These are phyloP conservation scores for Cenchrus purpureus DNA, from an alignment of 176 grass and related monocot species.

Conservation along the genomic window DNA sequence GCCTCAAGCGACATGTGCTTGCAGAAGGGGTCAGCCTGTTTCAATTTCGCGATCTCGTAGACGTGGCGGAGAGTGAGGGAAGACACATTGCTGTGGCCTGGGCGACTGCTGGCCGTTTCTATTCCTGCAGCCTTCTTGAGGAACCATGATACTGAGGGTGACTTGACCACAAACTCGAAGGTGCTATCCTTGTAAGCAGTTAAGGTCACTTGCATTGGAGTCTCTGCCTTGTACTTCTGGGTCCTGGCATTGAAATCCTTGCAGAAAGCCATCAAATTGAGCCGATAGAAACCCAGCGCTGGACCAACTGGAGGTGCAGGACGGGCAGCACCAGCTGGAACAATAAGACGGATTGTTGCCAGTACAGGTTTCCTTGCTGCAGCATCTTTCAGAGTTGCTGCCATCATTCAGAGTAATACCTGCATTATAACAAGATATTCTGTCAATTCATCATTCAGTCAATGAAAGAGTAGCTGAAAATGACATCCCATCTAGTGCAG, in stretches of 20 bases:
- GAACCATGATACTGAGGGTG: conserved; percentile 82
- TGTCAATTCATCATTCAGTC: neutral
- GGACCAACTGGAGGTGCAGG: conserved; percentile 82
- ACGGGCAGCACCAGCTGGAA: conserved; percentile 75
- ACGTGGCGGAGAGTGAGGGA: conserved; percentile 72
- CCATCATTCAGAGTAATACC: conserved; percentile 50
- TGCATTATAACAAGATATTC: conserved; percentile 31
- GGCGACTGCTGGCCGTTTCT: conserved; percentile 63
- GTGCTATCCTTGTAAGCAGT: conserved; percentile 93
- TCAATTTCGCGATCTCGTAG: conserved; percentile 89
- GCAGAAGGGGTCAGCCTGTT: conserved; percentile 69
- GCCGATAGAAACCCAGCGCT: conserved; percentile 76
- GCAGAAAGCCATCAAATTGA: conserved; percentile 96
- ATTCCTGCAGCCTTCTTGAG: conserved; percentile 82
- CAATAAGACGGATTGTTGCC: conserved; percentile 80
- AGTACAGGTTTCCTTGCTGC: conserved; percentile 62
- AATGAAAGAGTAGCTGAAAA: conserved; percentile 3
- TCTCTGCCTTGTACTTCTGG: conserved; percentile 93
- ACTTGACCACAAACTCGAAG: conserved; percentile 86
- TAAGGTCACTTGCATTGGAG: conserved; percentile 80
- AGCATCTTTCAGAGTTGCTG: conserved; percentile 77
- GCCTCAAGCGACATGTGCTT: conserved; percentile 85
- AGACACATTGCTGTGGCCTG: conserved; percentile 60
- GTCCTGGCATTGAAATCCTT: conserved; percentile 98
- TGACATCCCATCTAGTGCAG: conserved; percentile 1